Conservation (phyloP, 345 rosid genomes). For the Gynandropsis gynandra region DNA sequence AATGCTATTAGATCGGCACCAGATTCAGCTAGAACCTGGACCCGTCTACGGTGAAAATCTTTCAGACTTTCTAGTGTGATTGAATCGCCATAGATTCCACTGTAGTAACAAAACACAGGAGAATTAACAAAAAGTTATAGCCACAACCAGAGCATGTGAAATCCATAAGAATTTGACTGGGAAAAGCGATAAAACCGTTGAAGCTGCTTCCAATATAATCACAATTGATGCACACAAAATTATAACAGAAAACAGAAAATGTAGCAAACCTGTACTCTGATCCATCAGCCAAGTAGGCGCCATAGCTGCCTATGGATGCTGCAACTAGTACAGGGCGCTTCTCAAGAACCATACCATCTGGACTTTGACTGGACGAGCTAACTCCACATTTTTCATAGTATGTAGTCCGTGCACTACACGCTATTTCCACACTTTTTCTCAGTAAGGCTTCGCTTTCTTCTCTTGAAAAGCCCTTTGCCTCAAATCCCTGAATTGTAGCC, state of each 20-base stretch:
- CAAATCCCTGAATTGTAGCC: conserved; percentile 81
- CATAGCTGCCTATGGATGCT: conserved; percentile 83
- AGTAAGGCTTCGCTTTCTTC: conserved; percentile 56
- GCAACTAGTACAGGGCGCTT: conserved; percentile 58
- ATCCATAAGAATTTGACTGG: conserved; percentile 9
- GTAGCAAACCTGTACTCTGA: conserved; percentile 74
- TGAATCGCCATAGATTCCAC: conserved; percentile 59
- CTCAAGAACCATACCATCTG: conserved; percentile 34
- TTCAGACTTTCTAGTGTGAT: conserved; percentile 49
- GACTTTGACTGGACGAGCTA: conserved; percentile 16
- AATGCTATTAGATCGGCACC: conserved; percentile 74
- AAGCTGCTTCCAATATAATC: no score
- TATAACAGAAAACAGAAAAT: no score
- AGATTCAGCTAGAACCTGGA: conserved; percentile 57
- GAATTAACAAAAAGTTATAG: conserved; percentile 3
- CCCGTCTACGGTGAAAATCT: conserved; percentile 67
- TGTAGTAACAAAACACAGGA: conserved; percentile 24
- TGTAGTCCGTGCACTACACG: conserved; percentile 52
- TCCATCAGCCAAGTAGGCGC: conserved; percentile 85
- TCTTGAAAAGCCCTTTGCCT: conserved; percentile 56
- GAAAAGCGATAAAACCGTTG: no score
- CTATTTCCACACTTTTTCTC: conserved; percentile 57
- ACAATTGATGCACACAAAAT: no score
- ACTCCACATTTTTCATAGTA: conserved; percentile 42
- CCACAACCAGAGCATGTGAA: no score